Conservation (phyloP, 192 early-diverging fungal genomes). For the Linnemannia zychae region DNA sequence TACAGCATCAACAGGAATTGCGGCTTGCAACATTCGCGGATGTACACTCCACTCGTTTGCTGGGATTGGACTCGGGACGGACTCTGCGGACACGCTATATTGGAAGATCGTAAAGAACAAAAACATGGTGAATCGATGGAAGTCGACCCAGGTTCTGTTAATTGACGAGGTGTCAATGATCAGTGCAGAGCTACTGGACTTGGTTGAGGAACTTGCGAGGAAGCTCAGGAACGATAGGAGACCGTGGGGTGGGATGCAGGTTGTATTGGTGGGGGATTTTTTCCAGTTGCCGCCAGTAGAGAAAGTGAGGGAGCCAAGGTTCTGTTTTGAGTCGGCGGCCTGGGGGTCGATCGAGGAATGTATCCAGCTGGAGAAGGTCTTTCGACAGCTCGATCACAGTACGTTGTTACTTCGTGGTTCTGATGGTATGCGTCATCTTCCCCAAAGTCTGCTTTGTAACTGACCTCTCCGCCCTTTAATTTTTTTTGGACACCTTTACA, state of each 20-base stretch:
- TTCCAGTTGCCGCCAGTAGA: conserved; percentile 86
- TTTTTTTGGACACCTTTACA: background rate
- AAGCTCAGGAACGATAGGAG: conserved; percentile 23
- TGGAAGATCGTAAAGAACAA: conserved; percentile 27
- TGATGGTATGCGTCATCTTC: background rate
- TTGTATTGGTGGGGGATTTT: conserved; percentile 79
- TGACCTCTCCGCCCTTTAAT: background rate
- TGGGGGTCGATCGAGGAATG: conserved; percentile 71
- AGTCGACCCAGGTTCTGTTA: conserved; percentile 70
- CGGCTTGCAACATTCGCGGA: conserved; percentile 72
- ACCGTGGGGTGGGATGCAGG: conserved; percentile 85
- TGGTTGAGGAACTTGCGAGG: conserved; percentile 75
- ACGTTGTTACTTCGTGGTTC: conserved; percentile 4
- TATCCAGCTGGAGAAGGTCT: conserved; percentile 80
- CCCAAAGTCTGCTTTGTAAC: too few relatives aligned
- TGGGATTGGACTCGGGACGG: conserved; percentile 75
- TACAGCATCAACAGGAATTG: conserved; percentile 71
- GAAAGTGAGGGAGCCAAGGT: conserved; percentile 51
- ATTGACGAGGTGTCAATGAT: conserved; percentile 90
- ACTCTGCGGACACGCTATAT: conserved; percentile 14
- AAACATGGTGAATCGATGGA: conserved; percentile 70
- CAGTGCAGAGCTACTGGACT: conserved; percentile 77
- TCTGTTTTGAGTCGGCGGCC: conserved; percentile 72
- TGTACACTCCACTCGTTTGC: conserved; percentile 71
- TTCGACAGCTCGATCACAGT: conserved; percentile 83